phyloP scores from a whole-genome alignment of 305 asterid species.

The Rubia peregrina region DNA sequence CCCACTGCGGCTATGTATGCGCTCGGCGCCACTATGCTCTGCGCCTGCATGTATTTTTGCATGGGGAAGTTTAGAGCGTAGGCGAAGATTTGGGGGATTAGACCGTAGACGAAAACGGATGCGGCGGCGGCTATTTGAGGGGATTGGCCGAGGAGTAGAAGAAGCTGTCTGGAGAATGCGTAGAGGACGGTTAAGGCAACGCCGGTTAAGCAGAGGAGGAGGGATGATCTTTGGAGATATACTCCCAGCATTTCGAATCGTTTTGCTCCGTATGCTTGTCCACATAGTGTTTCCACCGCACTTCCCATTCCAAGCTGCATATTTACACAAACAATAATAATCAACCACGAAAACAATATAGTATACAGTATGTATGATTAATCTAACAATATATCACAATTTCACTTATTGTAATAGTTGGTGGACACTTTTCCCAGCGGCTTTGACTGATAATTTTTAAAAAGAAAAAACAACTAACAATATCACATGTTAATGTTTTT shows the following conservation, averaged over 20 bases:
- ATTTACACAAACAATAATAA: background rate
- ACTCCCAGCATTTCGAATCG: constrained; percentile 22
- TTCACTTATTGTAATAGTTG: too few species aligned
- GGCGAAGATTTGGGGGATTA: constrained; percentile 26
- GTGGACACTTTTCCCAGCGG: too few species aligned
- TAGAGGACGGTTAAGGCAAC: constrained; percentile 11
- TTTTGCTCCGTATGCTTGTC: constrained; percentile 25
- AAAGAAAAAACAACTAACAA: too few species aligned
- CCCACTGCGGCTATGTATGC: constrained; percentile 21
- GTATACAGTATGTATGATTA: too few species aligned
- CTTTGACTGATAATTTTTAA: too few species aligned
- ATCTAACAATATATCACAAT: too few species aligned
- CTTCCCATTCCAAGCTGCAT: constrained; percentile 29
- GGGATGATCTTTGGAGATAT: constrained; percentile 25
- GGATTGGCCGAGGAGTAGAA: constrained; percentile 17
- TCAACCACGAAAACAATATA: background rate
- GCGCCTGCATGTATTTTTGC: constrained; percentile 23
- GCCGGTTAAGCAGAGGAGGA: constrained; percentile 14
- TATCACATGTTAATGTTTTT: too few species aligned
- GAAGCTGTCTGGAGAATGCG: constrained; percentile 19
- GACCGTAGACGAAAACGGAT: constrained; percentile 19
- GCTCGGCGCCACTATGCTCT: constrained; percentile 24
- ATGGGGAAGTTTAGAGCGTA: constrained; percentile 23
- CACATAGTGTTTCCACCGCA: constrained; percentile 26
- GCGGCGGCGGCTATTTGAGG: constrained; percentile 19